Evolutionary conservation across 2,329 filamentous ascomycete species (phyloP).

Genomic region (Monosporascus sp.): DNA sequence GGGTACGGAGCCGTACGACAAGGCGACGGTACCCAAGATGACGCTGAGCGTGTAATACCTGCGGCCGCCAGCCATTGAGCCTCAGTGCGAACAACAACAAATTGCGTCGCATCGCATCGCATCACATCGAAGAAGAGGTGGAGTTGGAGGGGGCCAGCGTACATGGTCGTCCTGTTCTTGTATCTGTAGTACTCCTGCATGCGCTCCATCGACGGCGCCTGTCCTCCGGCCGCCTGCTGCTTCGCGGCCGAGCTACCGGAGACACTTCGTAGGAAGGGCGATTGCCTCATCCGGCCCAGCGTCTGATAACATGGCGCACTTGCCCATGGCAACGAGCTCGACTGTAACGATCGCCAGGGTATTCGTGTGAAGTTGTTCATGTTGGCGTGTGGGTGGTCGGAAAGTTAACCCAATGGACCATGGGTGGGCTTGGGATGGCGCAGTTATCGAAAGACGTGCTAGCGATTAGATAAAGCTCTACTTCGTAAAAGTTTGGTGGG

Average conservation of each 20-base stretch:
- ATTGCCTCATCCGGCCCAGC: conserved; percentile 13
- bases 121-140: conserved; percentile 1
- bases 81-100: not conserved
- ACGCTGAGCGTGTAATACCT: conserved; percentile 72
- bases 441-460: not conserved
- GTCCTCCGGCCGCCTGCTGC: conserved; percentile 6
- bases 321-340: conserved; percentile 19
- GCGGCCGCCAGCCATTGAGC: conserved; percentile 14
- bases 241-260: conserved; percentile 21
- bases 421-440: not conserved
- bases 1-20: conserved; percentile 79
- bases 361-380: conserved; percentile 37
- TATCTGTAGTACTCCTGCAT: conserved; percentile 58
- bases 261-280: conserved; percentile 15
- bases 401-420: not conserved
- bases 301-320: conserved; percentile 24
- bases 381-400: conserved; percentile 4
- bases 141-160: conserved; percentile 27
- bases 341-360: conserved; percentile 24
- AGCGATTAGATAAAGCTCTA: too few relatives aligned
- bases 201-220: conserved; percentile 55
- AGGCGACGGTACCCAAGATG: conserved; percentile 71
- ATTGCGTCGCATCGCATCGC: not conserved
- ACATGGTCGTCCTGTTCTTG: conserved; percentile 65
- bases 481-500: too few relatives aligned